Conservation (phyloP, 1,284 basidiomycete genomes). For the Xerocomus amazonicus region DNA sequence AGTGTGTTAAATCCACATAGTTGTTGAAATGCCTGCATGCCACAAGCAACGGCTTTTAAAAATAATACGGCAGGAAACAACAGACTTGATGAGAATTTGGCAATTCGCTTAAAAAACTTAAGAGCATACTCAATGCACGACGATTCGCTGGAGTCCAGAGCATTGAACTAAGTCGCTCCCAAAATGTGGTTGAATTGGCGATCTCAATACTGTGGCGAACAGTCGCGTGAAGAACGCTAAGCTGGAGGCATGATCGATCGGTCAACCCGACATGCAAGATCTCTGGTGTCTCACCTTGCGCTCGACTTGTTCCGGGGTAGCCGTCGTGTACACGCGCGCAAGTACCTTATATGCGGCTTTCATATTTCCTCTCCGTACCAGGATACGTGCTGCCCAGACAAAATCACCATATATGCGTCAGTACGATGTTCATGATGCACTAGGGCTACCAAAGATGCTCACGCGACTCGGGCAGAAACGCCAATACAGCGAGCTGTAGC, state of each 20-base stretch:
- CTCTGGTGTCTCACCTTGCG: conserved; percentile 46
- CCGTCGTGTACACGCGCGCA: conserved; percentile 63
- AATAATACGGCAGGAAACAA: not conserved
- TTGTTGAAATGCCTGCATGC: conserved; percentile 81
- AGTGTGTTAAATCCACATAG: conserved; percentile 74
- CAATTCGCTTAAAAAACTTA: not conserved
- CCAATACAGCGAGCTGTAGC: conserved; percentile 58
- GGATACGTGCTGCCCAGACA: conserved; percentile 56
- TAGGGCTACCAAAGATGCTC: conserved; percentile 24
- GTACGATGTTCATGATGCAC: not conserved
- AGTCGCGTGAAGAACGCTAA: conserved; percentile 55
- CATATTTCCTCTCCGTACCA: conserved; percentile 55
- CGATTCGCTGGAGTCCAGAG: conserved; percentile 58
- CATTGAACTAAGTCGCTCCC: conserved; percentile 54
- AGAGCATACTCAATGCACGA: conserved; percentile 62
- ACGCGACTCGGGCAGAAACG: conserved; percentile 78
- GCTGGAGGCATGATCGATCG: conserved; percentile 30
- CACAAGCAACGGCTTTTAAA: conserved; percentile 63
- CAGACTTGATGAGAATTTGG: conserved; percentile 1
- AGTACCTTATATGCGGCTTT: conserved; percentile 52
- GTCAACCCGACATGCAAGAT: not conserved
- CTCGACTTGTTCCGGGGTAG: conserved; percentile 60
- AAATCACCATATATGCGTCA: not conserved
- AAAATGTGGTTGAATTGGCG: conserved; percentile 57
- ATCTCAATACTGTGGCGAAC: conserved; percentile 66